Evolutionary conservation across 73 alveolate species (phyloP), one percentile per base, ranked within the genome.

Genomic region (Paramecium pentaurelia): DNA sequence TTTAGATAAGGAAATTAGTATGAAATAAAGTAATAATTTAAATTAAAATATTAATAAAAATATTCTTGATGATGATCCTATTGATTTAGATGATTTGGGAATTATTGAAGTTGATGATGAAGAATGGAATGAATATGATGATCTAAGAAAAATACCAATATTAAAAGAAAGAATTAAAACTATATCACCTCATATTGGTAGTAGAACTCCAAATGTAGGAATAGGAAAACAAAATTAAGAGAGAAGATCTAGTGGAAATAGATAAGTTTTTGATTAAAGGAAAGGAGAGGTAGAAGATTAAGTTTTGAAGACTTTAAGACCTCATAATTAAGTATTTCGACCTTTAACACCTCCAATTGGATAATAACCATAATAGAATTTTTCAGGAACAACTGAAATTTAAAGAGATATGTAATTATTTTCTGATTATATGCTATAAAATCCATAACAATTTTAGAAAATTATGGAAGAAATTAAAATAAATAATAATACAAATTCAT

Each of bases 51-150:
- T 25, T 20, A 42, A 80, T 45, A 40, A 80, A 18, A 40, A 80
- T 18, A 47, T 80, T 6, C 12, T 80, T 8, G 94, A 89, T 49
- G 94, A 89, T n/a, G 94, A 89, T 18, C 86, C 88, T 25, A 40
- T 89, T 1, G 94, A 89, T 89, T 89, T 89, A 10, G 94, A 89
- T 70, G 94, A 89, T n/a, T 71, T 89, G 28, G 94, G 94, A 10
- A 89, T 89, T 16, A 89, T 89, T 20, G 94, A 89, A 8, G 91
- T 89, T 2, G 94, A 89, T 71, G 94, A 89, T 18, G 94, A 89
- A 45, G 94, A 89, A 44, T 89, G 94, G 94, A 89, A 89, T 89
- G 94, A 89, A 51, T 89, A 89, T 71, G 94, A 89, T 73, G 94
- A 71, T 22, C 47, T 89, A 18, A 70, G 94, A 47, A 89, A 89